Base-by-base conservation (phyloP, 2,329 filamentous ascomycete genomes). In the Colletotrichum sp. region DNA sequence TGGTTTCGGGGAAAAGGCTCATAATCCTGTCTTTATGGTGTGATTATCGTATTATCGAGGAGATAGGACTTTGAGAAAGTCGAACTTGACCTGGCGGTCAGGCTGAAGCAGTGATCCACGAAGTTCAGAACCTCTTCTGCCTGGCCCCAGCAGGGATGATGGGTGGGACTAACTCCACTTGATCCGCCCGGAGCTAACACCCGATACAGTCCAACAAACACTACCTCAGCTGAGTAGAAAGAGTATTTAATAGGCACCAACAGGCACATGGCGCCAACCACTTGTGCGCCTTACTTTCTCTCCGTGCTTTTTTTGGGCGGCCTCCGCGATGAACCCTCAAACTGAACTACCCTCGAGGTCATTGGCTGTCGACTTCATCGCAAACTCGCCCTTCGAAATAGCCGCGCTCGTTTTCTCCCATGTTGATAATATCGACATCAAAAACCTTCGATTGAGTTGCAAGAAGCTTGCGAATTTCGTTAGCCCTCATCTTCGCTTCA, bases 391-490 rank as follows among this genome's bases (percentile, higher is more conserved):
- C 24, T 52, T 52, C 57, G 66, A 74, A 48, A 48, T 70, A 24
- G 4, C 55, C 5, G 43, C 48, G 6, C 16, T 38, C 15, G 1
- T 76, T 18, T 26, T 69, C 48, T 26, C 43, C 3, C n/a, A 65
- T 13, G 15, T 72, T 8, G n/a, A 60, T 7, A 69, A 68, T 12
- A n/a, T 16, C 26, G 32, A 76, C 16, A 26, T 76, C 13, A 75
- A 75, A 48, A 21, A 6, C 15, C 30, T 75, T 9, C 73, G 73
- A 18, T 43, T 72, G 15, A 69, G 48, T 6, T 72, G 64, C 64
- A 72, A 34, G 8, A 52, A 10, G 38, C n/a, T 75, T 21, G 28
- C 18, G 4, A 21, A 36, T n/a, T 0, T 43, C 18, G 38, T 13
- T 10, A 5, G 28, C 15, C 43, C 60, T 16, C 52, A 38, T 34